Conservation (phyloP, 495 filamentous ascomycete species). For the Penicillium soppii region DNA sequence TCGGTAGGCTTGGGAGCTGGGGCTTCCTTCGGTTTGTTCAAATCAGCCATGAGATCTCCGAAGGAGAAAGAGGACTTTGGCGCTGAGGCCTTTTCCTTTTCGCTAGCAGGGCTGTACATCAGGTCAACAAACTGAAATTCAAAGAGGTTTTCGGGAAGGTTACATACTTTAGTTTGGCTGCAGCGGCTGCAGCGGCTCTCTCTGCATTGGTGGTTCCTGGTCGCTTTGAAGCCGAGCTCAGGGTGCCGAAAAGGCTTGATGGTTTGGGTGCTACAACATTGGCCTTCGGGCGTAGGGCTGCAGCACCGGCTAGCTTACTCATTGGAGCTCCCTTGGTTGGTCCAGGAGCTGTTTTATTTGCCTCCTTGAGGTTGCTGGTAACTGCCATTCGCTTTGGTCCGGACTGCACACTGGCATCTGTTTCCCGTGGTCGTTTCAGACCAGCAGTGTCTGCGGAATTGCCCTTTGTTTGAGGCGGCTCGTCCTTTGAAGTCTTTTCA, state of each 20-base stretch:
- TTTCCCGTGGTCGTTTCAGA: constrained; percentile 46
- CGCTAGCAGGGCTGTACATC: constrained; percentile 24
- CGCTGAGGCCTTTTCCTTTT: constrained; percentile 44
- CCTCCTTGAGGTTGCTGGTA: constrained; percentile 28
- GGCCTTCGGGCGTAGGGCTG: constrained; percentile 44
- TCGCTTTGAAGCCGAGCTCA: constrained; percentile 61
- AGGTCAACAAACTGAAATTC: constrained; percentile 15
- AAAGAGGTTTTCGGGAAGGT: background rate
- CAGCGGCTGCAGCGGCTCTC: constrained; percentile 47
- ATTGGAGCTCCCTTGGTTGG: constrained; percentile 27
- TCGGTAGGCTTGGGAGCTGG: constrained; percentile 51
- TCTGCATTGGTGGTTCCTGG: constrained; percentile 57
- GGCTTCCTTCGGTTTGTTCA: constrained; percentile 63
- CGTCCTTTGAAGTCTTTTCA: constrained; percentile 36
- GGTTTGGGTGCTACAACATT: constrained; percentile 56
- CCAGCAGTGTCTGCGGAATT: constrained; percentile 34
- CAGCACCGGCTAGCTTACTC: constrained; percentile 28
- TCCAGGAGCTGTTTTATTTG: constrained; percentile 24
- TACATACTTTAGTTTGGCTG: constrained; percentile 44
- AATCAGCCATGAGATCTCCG: constrained; percentile 61
- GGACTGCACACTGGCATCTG: constrained; percentile 38
- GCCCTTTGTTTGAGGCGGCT: constrained; percentile 25
- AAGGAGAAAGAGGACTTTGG: constrained; percentile 53
- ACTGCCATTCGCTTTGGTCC: constrained; percentile 42
- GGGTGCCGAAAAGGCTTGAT: constrained; percentile 55